These are phyloP conservation scores for Pseudofabraea citricarpa DNA, from an alignment of 2,329 filamentous ascomycete genomes.

Conservation along the genomic window DNA sequence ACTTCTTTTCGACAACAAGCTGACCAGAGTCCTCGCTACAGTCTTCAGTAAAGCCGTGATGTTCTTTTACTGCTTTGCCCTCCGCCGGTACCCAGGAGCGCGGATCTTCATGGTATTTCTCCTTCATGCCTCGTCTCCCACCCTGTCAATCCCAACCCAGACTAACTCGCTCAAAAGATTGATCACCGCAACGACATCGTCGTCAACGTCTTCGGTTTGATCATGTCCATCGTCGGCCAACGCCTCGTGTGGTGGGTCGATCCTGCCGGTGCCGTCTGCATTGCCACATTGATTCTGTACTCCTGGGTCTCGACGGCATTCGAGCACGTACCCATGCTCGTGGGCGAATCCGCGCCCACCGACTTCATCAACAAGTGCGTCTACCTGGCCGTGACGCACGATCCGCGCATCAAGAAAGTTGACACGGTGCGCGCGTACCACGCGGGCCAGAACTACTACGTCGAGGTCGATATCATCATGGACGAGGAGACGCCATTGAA, in stretches of 20 bases:
- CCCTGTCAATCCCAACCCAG: not conserved
- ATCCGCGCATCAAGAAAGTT: slow-evolving; percentile 79
- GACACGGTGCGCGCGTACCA: slow-evolving; percentile 79
- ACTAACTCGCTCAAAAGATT: no score
- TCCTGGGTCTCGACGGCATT: slow-evolving; percentile 73
- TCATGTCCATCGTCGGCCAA: slow-evolving; percentile 79
- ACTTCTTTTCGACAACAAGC: not conserved
- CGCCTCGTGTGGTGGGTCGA: slow-evolving; percentile 80
- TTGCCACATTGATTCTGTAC: slow-evolving; percentile 74
- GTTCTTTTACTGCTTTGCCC: slow-evolving; percentile 50
- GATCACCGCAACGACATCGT: slow-evolving; percentile 63
- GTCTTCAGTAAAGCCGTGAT: slow-evolving; percentile 46
- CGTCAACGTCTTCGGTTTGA: slow-evolving; percentile 85
- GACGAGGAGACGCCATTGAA: slow-evolving; percentile 70
- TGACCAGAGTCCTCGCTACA: slow-evolving; percentile 14
- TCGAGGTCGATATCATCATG: slow-evolving; percentile 79
- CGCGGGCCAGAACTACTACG: slow-evolving; percentile 78
- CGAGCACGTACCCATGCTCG: slow-evolving; percentile 76
- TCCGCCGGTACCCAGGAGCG: slow-evolving; percentile 48
- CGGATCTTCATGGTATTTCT: slow-evolving; percentile 46
- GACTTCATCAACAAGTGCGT: slow-evolving; percentile 81
- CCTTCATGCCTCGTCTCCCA: not conserved
- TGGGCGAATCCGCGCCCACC: slow-evolving; percentile 71
- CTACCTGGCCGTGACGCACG: slow-evolving; percentile 92
- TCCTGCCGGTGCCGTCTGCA: slow-evolving; percentile 68